Conservation (phyloP, 352 stramenopile genomes). For the Pelagophyceae sp. region DNA sequence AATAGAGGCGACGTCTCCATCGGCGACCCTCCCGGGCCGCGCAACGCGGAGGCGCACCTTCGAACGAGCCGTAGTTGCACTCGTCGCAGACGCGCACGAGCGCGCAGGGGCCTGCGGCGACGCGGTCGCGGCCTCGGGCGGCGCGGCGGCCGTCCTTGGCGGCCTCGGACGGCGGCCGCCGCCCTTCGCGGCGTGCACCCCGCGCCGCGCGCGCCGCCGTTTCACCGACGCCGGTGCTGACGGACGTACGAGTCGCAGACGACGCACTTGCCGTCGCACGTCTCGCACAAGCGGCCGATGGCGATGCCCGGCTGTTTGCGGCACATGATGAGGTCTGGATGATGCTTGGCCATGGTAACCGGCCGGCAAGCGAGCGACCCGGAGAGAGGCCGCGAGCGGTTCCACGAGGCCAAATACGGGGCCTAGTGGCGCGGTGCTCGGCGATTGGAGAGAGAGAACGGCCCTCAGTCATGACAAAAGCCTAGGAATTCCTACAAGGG, state of each 20-base stretch:
- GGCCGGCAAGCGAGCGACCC: no score
- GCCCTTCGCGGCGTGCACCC: no score
- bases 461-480: no score
- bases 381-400: neutral
- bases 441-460: no score
- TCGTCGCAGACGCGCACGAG: constrained; percentile 98
- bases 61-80: constrained; percentile 97
- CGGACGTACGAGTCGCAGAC: constrained; percentile 99
- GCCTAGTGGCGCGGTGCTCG: no score
- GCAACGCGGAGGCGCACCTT: constrained; percentile 32
- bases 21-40: neutral
- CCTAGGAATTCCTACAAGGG: no score
- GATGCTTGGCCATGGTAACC: constrained; percentile 98
- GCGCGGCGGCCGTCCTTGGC: no score
- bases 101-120: no score
- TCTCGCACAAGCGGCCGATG: constrained; percentile 92
- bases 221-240: no score
- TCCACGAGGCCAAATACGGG: neutral
- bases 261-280: constrained; percentile 96
- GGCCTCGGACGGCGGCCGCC: no score
- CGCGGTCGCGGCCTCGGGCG: no score
- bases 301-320: constrained; percentile 95
- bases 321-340: constrained; percentile 99
- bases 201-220: no score
- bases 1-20: neutral